phyloP scores from a whole-genome alignment of 169 alveolate genomes.

The Sarcocystis neurona region DNA sequence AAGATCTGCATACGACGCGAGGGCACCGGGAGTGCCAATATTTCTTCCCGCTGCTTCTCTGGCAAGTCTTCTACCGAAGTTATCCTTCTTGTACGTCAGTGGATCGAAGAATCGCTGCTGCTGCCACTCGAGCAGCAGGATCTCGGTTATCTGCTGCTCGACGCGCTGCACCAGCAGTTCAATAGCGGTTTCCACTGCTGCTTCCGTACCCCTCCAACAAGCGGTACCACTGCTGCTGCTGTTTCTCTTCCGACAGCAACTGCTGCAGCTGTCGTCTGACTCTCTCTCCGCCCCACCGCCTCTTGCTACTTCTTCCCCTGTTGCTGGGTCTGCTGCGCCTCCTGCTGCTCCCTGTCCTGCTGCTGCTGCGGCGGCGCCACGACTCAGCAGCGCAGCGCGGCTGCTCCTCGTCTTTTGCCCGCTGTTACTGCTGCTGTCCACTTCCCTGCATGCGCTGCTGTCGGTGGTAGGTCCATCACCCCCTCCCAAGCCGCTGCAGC shows the following conservation, averaged over 20 bases:
- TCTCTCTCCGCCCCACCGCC: conserved; percentile 32
- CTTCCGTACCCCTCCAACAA: conserved; percentile 27
- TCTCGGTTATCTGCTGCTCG: conserved; percentile 14
- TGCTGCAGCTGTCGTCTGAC: conserved; percentile 15
- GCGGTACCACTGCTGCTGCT: not conserved
- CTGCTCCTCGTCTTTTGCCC: too few species aligned
- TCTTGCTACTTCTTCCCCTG: conserved; percentile 5
- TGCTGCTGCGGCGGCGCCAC: conserved; percentile 28
- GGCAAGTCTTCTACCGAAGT: not conserved
- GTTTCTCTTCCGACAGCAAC: not conserved
- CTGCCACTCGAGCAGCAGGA: conserved; percentile 2
- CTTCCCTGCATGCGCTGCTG: too few species aligned
- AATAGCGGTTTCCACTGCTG: conserved; percentile 2
- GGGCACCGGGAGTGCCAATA: conserved; percentile 57
- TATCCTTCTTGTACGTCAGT: conserved; percentile 5
- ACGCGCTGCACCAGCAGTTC: conserved; percentile 51
- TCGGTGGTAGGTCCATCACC: too few species aligned
- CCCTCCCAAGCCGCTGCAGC: too few species aligned
- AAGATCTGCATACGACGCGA: conserved; percentile 57
- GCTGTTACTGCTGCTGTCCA: too few species aligned
- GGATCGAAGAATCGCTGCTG: conserved; percentile 18
- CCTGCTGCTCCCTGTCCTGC: not conserved
- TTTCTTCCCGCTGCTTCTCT: conserved; percentile 35
- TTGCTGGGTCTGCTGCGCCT: not conserved
- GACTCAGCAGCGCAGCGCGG: conserved; percentile 10